Conservation (phyloP, 495 filamentous ascomycete species). For the Melanomma pulvis-pyrius region DNA sequence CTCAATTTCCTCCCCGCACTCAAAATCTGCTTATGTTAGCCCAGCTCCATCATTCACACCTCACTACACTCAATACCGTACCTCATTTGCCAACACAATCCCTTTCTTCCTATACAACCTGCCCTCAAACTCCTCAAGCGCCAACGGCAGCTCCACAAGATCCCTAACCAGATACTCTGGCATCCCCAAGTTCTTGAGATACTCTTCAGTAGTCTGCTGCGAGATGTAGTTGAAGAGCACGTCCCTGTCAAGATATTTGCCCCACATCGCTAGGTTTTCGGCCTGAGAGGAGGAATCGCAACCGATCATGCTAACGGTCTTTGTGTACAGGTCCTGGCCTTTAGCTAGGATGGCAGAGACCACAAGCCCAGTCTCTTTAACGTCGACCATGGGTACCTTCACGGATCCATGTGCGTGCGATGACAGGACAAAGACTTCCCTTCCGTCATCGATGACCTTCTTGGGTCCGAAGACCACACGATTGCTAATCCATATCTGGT, state of each 20-base stretch:
- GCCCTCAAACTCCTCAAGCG: neutral
- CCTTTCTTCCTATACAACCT: neutral
- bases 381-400: neutral
- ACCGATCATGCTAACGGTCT: neutral
- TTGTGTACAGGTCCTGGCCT: neutral
- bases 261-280: neutral
- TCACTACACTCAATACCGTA: neutral
- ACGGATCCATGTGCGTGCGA: neutral
- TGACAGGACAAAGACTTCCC: neutral
- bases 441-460: neutral
- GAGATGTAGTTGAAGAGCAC: neutral
- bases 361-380: neutral
- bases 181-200: neutral
- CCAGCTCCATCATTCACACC: neutral
- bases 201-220: neutral
- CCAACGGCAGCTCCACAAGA: neutral
- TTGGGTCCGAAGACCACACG: neutral
- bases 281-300: neutral
- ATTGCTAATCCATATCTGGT: neutral
- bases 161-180: neutral
- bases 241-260: neutral
- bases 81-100: neutral
- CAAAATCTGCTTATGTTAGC: neutral
- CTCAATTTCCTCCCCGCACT: neutral
- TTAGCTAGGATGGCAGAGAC: neutral